These are phyloP conservation scores for Boletus huronensis DNA, from an alignment of 768 basidiomycete species.

Conservation along the genomic window DNA sequence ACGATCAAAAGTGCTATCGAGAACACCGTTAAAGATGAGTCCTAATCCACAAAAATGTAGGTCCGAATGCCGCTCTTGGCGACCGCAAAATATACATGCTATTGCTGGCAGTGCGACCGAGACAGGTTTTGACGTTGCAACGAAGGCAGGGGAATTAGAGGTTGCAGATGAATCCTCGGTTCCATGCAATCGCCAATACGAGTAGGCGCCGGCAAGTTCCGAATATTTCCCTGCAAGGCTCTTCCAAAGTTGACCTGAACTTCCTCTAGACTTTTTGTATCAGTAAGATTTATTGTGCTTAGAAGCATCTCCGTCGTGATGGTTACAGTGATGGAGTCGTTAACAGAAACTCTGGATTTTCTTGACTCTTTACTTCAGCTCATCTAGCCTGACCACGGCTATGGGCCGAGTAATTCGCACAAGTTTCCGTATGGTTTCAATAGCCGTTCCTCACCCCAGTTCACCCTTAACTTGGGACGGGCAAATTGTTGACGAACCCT, in stretches of 20 bases:
- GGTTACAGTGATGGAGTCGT: conserved; percentile 24
- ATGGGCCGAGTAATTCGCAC: not conserved
- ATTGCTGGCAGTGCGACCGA: not conserved
- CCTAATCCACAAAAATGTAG: conserved; percentile 5
- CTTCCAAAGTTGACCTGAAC: conserved; percentile 13
- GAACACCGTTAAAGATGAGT: conserved; percentile 10
- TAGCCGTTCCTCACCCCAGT: not conserved
- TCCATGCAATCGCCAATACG: conserved; percentile 10
- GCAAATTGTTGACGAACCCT: not conserved
- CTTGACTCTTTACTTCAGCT: conserved; percentile 1
- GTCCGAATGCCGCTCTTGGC: conserved; percentile 13
- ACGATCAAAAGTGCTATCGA: conserved; percentile 10
- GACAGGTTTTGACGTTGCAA: conserved; percentile 22
- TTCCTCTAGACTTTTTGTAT: conserved; percentile 26
- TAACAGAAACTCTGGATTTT: conserved; percentile 3
- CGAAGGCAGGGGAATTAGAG: conserved; percentile 19
- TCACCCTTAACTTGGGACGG: not conserved
- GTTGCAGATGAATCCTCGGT: conserved; percentile 16
- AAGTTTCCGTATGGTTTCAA: not conserved
- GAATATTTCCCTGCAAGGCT: conserved; percentile 11
- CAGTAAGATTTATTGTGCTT: conserved; percentile 24
- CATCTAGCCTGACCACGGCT: not conserved
- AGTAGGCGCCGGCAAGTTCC: conserved; percentile 23
- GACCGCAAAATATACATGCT: not conserved
- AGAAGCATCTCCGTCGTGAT: conserved; percentile 26